Base-by-base conservation (phyloP, 2,329 filamentous ascomycete genomes). In the Macroventuria anomochaeta region DNA sequence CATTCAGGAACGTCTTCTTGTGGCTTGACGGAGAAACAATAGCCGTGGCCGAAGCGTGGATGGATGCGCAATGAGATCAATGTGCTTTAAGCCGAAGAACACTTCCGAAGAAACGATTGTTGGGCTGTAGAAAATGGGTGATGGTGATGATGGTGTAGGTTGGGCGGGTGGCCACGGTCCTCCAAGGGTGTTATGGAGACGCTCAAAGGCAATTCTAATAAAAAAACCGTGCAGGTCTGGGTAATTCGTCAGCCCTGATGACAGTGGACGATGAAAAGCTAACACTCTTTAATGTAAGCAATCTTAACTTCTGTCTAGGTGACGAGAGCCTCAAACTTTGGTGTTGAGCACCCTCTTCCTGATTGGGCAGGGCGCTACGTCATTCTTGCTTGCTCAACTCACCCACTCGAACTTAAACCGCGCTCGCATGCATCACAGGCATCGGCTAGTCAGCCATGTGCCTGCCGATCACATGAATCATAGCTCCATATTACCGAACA, bases 401-500 rank as follows among this genome's bases (percentile, higher is more conserved):
- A 39, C 26, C 23, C 25, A 26, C 8, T 23, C 44, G 40, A 53
- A 49, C 44, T 34, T 44, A 34, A 53, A 40, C 20, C 40, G 25
- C 13, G 23, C 28, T 39, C 33, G 39, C 31, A 36, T 46, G 44
- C 51, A 38, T 20, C 44, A 29, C 29, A 38, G 28, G 26, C 23
- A 48, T 20, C 40, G 46, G 8, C 33, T 23, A 39, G 23, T 20
- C 40, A 49, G 12, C 39, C 29, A 44, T 47, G 42, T 52, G 42
- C 42, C 53, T 56, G 43, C 20, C 32, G 32, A 48, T 52, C 53
- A 31, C 23, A 18, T 26, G 18, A 31, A 31, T 20, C 3, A 6
- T 23, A 28, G 26, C 33, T 47, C 42, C 37, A 38, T 47, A 17
- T 51, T 23, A 34, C 44, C 39, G 44, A 49, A 36, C 39, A 51